Conservation (phyloP, 1,284 basidiomycete genomes). For the Gomphus bonarii region DNA sequence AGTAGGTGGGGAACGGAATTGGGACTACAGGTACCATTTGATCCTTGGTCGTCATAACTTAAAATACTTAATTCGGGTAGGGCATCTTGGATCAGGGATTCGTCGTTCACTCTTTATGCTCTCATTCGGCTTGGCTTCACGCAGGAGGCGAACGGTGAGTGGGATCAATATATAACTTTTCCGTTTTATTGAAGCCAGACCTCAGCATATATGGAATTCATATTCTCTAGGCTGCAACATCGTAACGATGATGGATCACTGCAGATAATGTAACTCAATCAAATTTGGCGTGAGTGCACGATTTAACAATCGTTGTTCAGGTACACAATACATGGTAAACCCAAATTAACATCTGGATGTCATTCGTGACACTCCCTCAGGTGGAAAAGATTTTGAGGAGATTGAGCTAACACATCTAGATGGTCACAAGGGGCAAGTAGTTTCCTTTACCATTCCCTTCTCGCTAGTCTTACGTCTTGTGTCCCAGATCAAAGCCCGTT, state of each 20-base stretch:
- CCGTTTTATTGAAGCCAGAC: background rate
- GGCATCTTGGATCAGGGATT: constrained; percentile 85
- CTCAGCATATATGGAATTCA: constrained; percentile 81
- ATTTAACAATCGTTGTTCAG: constrained; percentile 13
- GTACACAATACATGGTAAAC: constrained; percentile 25
- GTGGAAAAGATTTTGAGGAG: constrained; percentile 74
- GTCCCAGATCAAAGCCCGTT: constrained; percentile 48
- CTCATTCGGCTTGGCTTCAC: constrained; percentile 87
- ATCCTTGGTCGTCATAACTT: background rate
- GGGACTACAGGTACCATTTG: constrained; percentile 32
- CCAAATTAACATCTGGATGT: background rate
- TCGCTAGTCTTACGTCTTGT: background rate
- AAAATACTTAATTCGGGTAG: constrained; percentile 27
- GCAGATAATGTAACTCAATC: constrained; percentile 63
- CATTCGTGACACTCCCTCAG: background rate
- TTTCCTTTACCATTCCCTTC: background rate
- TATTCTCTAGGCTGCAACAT: constrained; percentile 69
- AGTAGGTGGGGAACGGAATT: constrained; percentile 81
- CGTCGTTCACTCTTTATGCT: constrained; percentile 87
- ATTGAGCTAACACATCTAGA: constrained; percentile 74
- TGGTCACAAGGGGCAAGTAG: constrained; percentile 61
- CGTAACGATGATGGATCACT: constrained; percentile 82
- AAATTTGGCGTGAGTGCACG: background rate
- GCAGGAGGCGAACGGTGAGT: constrained; percentile 70
- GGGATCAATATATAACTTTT: background rate